These are phyloP conservation scores for Paramecium tetraurelia DNA, from an alignment of 73 alveolate species.

Conservation along the genomic window DNA sequence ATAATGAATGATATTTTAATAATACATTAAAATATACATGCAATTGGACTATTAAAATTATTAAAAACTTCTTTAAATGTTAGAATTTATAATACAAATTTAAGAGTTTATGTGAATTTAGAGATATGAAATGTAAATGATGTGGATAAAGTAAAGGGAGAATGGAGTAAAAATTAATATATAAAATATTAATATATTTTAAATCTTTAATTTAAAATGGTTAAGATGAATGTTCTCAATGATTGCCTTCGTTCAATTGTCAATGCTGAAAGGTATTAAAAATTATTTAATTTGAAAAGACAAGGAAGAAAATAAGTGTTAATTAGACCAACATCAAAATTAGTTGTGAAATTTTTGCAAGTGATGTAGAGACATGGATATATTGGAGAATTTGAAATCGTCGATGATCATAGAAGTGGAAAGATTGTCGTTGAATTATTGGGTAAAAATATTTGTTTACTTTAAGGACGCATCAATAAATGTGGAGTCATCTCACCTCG, in stretches of 20 bases:
- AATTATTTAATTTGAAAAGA: conserved; percentile 67
- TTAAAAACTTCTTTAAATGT: neutral
- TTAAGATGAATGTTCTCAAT: conserved; percentile 89
- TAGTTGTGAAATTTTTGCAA: conserved; percentile 92
- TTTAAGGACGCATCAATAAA: conserved; percentile 87
- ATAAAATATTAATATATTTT: neutral
- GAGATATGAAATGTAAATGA: neutral
- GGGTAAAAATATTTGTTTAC: conserved; percentile 46
- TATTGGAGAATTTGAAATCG: conserved; percentile 95
- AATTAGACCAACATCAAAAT: conserved; percentile 96
- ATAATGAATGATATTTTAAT: too few species aligned
- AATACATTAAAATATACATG: too few species aligned
- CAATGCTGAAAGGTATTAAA: conserved; percentile 96
- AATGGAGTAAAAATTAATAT: neutral
- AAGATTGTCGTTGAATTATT: conserved; percentile 94
- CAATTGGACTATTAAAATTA: neutral
- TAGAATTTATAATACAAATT: neutral
- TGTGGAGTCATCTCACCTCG: conserved; percentile 99
- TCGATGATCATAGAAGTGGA: conserved; percentile 97
- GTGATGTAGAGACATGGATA: conserved; percentile 97
- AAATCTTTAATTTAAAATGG: conserved; percentile 78
- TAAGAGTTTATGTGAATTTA: neutral
- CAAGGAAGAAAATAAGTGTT: conserved; percentile 74
- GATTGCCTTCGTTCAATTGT: conserved; percentile 91
- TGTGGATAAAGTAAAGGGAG: neutral